Evolutionary conservation across 495 filamentous ascomycete species (phyloP).

Genomic region (Aspergillus baeticus): DNA sequence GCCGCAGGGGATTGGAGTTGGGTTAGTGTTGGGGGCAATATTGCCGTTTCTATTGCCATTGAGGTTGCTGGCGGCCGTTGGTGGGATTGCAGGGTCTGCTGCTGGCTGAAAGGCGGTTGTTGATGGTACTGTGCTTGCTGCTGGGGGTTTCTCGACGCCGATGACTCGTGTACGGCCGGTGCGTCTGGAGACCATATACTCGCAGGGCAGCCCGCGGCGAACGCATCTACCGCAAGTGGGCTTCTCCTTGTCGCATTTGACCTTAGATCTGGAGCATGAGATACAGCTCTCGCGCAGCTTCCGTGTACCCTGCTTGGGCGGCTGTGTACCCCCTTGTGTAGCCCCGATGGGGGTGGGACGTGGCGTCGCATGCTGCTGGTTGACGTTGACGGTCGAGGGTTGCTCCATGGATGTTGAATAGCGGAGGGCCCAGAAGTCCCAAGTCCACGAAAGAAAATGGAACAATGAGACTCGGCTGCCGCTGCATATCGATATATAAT

Average conservation of each 20-base stretch:
- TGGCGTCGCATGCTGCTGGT: neutral
- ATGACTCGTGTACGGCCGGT: slow-evolving; percentile 17
- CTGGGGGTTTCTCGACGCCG: neutral
- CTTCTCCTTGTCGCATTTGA: slow-evolving; percentile 59
- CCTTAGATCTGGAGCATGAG: slow-evolving; percentile 26
- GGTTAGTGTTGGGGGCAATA: no score
- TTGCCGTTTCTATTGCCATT: neutral
- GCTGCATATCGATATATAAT: no score
- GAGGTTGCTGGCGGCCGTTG: neutral
- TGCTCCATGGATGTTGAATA: neutral
- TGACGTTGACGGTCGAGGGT: neutral
- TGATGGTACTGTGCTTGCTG: neutral
- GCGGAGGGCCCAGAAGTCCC: no score
- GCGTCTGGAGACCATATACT: slow-evolving; percentile 52
- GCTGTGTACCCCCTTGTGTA: neutral
- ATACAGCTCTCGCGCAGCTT: slow-evolving; percentile 31
- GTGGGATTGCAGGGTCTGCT: neutral
- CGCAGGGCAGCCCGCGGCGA: slow-evolving; percentile 50
- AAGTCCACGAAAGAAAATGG: no score
- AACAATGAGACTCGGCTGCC: no score
- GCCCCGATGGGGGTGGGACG: neutral
- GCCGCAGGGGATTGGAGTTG: no score
- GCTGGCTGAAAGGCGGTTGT: neutral
- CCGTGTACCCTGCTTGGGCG: slow-evolving; percentile 1
- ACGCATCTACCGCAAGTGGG: slow-evolving; percentile 56